These are phyloP conservation scores for Moesziomyces sp. DNA, from an alignment of 1,284 basidiomycete genomes.

Conservation along the genomic window DNA sequence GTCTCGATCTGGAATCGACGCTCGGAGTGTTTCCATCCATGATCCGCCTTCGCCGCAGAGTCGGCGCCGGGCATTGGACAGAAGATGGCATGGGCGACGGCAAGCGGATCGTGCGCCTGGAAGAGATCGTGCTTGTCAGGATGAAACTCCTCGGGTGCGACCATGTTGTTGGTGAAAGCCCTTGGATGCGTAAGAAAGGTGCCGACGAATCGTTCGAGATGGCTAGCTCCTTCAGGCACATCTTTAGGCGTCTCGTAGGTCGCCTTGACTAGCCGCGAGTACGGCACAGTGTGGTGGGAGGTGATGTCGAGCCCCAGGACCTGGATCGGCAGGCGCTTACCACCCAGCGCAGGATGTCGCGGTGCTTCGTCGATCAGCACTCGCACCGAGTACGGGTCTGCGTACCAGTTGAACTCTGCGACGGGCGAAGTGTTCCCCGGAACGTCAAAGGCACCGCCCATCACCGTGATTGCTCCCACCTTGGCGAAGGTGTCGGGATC, in stretches of 20 bases:
- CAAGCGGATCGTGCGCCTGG: constrained; percentile 63
- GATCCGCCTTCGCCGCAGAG: neutral
- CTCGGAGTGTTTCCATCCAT: constrained; percentile 37
- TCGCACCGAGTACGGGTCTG: constrained; percentile 84
- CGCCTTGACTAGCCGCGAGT: constrained; percentile 47
- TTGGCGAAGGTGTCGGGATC: constrained; percentile 74
- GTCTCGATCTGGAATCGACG: constrained; percentile 59
- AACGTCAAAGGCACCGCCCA: constrained; percentile 96
- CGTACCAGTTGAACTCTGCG: constrained; percentile 86
- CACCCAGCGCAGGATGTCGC: constrained; percentile 18
- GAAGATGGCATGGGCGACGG: constrained; percentile 62
- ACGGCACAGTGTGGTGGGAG: constrained; percentile 55
- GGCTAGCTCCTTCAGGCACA: constrained; percentile 13
- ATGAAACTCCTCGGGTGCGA: constrained; percentile 53
- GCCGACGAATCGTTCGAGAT: constrained; percentile 50
- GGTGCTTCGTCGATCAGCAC: constrained; percentile 57
- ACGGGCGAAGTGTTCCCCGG: constrained; percentile 82
- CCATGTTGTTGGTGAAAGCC: constrained; percentile 59
- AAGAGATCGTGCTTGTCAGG: constrained; percentile 58
- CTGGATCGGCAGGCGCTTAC: constrained; percentile 46
- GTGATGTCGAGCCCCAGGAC: constrained; percentile 64
- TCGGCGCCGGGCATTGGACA: constrained; percentile 15
- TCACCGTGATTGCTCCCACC: constrained; percentile 79
- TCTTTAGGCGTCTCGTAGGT: constrained; percentile 29
- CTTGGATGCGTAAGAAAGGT: constrained; percentile 59